Conservation (phyloP, 169 alveolate species). For the Pseudocohnilembus persalinus region DNA sequence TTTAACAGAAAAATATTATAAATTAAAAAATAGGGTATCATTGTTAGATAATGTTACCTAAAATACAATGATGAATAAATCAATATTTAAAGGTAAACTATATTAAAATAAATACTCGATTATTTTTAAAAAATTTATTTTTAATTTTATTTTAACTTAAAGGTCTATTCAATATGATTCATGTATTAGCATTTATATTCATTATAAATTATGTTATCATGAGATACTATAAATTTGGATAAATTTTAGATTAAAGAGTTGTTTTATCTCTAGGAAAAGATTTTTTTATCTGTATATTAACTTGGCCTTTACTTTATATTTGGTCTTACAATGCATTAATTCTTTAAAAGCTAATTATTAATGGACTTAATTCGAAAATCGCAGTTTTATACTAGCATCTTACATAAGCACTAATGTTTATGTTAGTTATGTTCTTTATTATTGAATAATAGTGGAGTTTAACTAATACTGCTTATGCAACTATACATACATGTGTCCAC, state of each 20-base stretch:
- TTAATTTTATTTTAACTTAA: too few relatives aligned
- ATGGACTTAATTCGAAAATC: constrained; percentile 18
- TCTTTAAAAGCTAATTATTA: constrained; percentile 24
- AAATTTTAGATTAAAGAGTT: not conserved
- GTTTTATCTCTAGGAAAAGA: not conserved
- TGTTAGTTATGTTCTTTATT: not conserved
- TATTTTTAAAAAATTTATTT: too few relatives aligned
- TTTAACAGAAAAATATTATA: not conserved
- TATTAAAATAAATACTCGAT: too few relatives aligned
- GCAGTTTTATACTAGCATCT: constrained; percentile 27
- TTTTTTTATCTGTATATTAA: not conserved
- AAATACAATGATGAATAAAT: not conserved
- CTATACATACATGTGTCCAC: constrained; percentile 25
- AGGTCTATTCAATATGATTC: not conserved
- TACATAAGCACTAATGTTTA: constrained; percentile 28
- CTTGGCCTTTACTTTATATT: constrained; percentile 15
- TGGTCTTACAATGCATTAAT: constrained; percentile 27
- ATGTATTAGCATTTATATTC: not conserved
- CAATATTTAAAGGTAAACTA: not conserved
- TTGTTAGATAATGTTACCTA: not conserved
- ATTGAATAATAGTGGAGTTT: constrained; percentile 28
- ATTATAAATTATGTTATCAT: not conserved
- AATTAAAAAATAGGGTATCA: not conserved
- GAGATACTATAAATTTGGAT: not conserved
- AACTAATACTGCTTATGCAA: constrained; percentile 18